Base-by-base conservation (phyloP, 495 filamentous ascomycete species). In the Neurospora discreta region DNA sequence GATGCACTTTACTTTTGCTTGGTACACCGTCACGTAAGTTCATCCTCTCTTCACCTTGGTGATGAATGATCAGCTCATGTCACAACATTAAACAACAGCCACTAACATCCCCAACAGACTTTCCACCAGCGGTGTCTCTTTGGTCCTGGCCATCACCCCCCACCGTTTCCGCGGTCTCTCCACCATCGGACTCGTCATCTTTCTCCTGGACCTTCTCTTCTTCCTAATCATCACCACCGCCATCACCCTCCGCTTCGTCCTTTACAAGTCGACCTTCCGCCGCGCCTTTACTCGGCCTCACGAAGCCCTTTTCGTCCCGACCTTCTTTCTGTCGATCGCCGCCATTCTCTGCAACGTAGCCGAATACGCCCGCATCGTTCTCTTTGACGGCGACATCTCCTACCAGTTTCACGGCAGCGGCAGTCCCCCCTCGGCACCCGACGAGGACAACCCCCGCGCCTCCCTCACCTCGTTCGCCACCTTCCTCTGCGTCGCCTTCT, bases 1-100 rank as follows among this genome's bases (percentile, higher is more conserved):
- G 5, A 82, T 86, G 70, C 90, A 91, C 74, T 90, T 91, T 76
- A 92, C 90, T n/a, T 91, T 89, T 87, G 89, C 89, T 33, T 91
- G 89, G 86, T 93, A 89, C 77, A 90, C 88, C 13, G 77, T 89
- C 20, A 89, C 87, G 77, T 77, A 74, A 13, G 76, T 72, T 20
- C 20, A 52, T 42, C 41, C 43, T 16, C 7, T 41, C 16, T 15
- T 52, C 39, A 15, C 20, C 39, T 20, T 38, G 38, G 3, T 33
- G 33, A 18, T 44, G 23, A 16, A 15, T 41, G 5, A 44, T 70
- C 20, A 41, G 20, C 60, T 39, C 23, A n/a, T 65, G 67, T 15
- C 3, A n/a, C n/a, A n/a, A n/a, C n/a, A 36, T 2, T 3, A n/a
- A 43, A 58, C 39, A 18, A 7, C 3, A n/a, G n/a, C 0, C 7